Evolutionary conservation across 352 stramenopile genomes (phyloP).

Genomic region (Phytophthora vignae): DNA sequence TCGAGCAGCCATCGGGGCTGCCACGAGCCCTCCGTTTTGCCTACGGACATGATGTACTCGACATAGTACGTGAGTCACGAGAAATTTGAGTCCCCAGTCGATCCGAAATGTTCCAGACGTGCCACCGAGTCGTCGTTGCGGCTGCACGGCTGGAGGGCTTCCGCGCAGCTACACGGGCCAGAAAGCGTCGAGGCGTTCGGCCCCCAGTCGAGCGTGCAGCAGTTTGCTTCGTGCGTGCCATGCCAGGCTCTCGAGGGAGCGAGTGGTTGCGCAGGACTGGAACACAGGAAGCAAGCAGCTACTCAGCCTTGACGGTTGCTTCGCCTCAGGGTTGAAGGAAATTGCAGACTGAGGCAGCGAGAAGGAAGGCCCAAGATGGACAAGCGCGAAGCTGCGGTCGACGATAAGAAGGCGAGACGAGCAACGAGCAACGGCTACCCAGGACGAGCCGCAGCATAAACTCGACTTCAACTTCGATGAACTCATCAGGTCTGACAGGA

Average conservation of each 20-base stretch:
- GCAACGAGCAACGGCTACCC: neutral
- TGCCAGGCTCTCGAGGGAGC: no score
- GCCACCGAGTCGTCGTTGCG: no score
- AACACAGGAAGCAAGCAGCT: neutral
- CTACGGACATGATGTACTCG: neutral
- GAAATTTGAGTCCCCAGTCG: neutral
- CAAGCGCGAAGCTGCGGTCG: neutral
- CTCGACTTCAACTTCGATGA: neutral
- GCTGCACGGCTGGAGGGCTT: no score
- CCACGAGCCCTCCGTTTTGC: neutral
- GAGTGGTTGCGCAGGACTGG: no score
- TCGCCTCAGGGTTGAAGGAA: no score
- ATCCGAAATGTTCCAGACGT: neutral
- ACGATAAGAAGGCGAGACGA: neutral
- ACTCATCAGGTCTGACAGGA: neutral
- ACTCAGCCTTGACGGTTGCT: neutral
- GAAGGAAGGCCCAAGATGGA: neutral
- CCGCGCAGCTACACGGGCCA: no score
- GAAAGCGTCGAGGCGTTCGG: no score
- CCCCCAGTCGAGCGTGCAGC: no score
- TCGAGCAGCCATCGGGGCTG: conserved; percentile 3
- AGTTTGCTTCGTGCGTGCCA: no score
- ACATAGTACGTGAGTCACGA: neutral
- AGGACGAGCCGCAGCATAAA: neutral
- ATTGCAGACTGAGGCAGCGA: neutral